Evolutionary conservation across 2,329 filamentous ascomycete species (phyloP).

Genomic region (Aspergillus latus): DNA sequence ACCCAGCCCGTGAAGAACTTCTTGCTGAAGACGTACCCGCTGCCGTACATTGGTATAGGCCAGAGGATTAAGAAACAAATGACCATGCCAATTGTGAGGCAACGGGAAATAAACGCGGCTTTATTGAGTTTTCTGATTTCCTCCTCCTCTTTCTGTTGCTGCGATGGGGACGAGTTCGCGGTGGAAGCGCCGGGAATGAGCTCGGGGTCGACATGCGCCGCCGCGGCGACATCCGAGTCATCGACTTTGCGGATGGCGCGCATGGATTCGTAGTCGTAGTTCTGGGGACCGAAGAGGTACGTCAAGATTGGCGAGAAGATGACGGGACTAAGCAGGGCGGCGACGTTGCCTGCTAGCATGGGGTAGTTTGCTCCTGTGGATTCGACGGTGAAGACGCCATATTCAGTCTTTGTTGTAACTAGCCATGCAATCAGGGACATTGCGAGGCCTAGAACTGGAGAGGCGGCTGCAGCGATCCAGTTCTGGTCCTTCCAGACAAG

Average conservation of each 20-base stretch:
- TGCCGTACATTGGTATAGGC: constrained; percentile 90
- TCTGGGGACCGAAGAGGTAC: constrained; percentile 65
- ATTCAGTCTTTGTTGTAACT: constrained; percentile 69
- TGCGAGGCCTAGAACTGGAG: constrained; percentile 67
- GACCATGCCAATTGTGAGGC: constrained; percentile 63
- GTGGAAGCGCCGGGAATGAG: constrained; percentile 55
- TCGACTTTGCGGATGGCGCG: constrained; percentile 73
- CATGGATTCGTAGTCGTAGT: constrained; percentile 88
- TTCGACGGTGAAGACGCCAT: constrained; percentile 66
- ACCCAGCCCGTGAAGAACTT: constrained; percentile 83
- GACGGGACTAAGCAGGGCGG: constrained; percentile 73
- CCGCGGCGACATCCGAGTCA: constrained; percentile 68
- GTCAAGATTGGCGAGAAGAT: constrained; percentile 77
- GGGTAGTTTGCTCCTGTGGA: constrained; percentile 83
- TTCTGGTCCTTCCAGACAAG: constrained; percentile 80
- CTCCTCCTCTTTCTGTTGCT: constrained; percentile 36
- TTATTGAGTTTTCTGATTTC: constrained; percentile 54
- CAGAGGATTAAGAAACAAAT: constrained; percentile 75
- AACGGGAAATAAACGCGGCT: constrained; percentile 56
- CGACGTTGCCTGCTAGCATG: constrained; percentile 85
- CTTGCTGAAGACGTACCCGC: constrained; percentile 76
- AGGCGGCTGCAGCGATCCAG: constrained; percentile 68
- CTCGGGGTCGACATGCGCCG: constrained; percentile 66
- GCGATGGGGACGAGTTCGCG: constrained; percentile 31
- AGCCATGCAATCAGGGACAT: constrained; percentile 75